Evolutionary conservation across 306 rosid species (phyloP).

Genomic region (Amphicarpaea edgeworthii): DNA sequence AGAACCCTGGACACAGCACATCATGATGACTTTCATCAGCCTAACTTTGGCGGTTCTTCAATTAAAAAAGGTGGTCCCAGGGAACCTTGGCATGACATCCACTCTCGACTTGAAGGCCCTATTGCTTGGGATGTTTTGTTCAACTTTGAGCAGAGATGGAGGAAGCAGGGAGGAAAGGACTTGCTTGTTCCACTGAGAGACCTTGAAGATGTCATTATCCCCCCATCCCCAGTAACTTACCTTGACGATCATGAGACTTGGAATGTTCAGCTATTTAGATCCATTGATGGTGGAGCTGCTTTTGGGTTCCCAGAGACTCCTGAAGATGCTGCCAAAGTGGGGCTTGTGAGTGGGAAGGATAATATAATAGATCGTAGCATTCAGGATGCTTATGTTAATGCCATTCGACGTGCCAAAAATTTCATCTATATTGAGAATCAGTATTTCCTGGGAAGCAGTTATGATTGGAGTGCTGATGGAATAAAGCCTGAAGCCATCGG

Average conservation of each 20-base stretch:
- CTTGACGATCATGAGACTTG: conserved; percentile 68
- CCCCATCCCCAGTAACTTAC: conserved; percentile 72
- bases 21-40: conserved; percentile 72
- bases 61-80: conserved; percentile 70
- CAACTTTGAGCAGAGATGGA: conserved; percentile 80
- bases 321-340: conserved; percentile 68
- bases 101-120: conserved; percentile 72
- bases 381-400: conserved; percentile 74
- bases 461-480: conserved; percentile 63
- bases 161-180: conserved; percentile 73
- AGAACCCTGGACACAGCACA: conserved; percentile 71
- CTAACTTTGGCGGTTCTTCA: conserved; percentile 61
- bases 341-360: conserved; percentile 75
- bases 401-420: conserved; percentile 72
- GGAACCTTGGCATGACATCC: conserved; percentile 83
- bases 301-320: conserved; percentile 76
- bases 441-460: conserved; percentile 73
- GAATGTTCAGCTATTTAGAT: conserved; percentile 75
- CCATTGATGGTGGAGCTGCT: conserved; percentile 80
- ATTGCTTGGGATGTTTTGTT: conserved; percentile 78
- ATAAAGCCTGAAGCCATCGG: conserved; percentile 72
- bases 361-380: conserved; percentile 69
- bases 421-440: conserved; percentile 76
- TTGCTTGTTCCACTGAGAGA: conserved; percentile 57
- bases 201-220: conserved; percentile 58